Percentiles rank a stretch among this genome's conserved stretches.
phyloP scores from a whole-genome alignment of 495 filamentous ascomycete species.

The Penicillium herquei region DNA sequence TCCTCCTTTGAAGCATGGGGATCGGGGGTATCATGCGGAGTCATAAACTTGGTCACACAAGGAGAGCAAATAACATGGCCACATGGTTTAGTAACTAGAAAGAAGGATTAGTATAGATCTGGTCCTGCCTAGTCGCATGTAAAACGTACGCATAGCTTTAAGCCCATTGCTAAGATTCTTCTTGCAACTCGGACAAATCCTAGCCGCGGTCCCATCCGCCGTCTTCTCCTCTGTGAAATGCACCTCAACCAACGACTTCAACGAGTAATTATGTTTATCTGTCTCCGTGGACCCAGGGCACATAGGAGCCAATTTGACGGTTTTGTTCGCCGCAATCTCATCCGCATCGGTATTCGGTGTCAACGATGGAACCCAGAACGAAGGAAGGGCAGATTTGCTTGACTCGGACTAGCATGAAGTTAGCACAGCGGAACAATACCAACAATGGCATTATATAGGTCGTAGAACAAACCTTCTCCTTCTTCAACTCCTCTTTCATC shows the following conservation, averaged over 20 bases:
- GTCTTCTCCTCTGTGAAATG: constrained; percentile 73
- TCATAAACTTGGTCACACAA: constrained; percentile 88
- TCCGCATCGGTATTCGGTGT: constrained; percentile 61
- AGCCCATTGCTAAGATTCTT: constrained; percentile 80
- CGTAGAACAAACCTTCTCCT: constrained; percentile 62
- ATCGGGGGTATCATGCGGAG: constrained; percentile 55
- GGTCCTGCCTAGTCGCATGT: background rate
- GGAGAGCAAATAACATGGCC: constrained; percentile 90
- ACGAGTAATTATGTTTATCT: constrained; percentile 71
- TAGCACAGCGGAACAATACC: too few species aligned
- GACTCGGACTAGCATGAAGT: constrained; percentile 35
- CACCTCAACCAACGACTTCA: constrained; percentile 78
- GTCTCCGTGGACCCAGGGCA: constrained; percentile 77
- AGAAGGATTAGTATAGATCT: background rate
- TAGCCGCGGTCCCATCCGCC: constrained; percentile 48
- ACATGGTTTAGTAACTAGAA: constrained; percentile 77
- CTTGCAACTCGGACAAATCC: constrained; percentile 85
- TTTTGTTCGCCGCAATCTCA: constrained; percentile 52
- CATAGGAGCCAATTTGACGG: constrained; percentile 67
- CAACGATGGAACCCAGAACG: constrained; percentile 91
- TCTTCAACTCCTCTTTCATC: constrained; percentile 64
- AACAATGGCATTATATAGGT: too few species aligned
- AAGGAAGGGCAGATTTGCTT: constrained; percentile 72
- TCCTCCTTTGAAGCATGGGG: constrained; percentile 62
- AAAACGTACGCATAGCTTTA: constrained; percentile 65